Percentiles rank a stretch among this genome's conserved stretches.
phyloP scores from a whole-genome alignment of 208 protist species.

The Crithidia sp. region DNA sequence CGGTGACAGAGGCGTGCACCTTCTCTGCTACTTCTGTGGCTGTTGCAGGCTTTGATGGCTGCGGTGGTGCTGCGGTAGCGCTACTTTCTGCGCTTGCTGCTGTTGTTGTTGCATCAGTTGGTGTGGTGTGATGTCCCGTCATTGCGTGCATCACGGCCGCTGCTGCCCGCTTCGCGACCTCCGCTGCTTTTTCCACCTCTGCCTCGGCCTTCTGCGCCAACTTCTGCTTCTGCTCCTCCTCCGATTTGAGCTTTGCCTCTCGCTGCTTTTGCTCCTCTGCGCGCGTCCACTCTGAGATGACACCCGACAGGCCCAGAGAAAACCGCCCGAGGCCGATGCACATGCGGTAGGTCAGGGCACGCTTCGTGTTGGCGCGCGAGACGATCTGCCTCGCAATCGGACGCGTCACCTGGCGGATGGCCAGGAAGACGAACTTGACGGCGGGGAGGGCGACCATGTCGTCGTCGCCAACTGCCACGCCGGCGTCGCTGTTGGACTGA shows the following conservation, averaged over 20 bases:
- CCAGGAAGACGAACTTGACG: constrained; percentile 80
- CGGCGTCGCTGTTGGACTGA: not conserved
- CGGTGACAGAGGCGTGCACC: not conserved
- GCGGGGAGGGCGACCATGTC: constrained; percentile 79
- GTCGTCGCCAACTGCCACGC: constrained; percentile 14
- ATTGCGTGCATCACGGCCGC: constrained; percentile 21
- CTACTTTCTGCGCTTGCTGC: not conserved
- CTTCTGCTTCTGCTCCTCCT: constrained; percentile 31
- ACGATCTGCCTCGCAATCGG: constrained; percentile 70
- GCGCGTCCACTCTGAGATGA: constrained; percentile 67
- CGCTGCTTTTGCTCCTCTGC: constrained; percentile 46
- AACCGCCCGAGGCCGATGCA: constrained; percentile 83
- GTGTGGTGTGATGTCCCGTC: not conserved
- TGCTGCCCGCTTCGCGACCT: constrained; percentile 23
- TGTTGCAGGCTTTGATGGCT: too few relatives aligned
- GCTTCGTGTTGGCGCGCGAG: constrained; percentile 54
- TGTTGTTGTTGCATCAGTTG: constrained; percentile 10
- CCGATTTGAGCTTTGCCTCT: constrained; percentile 33
- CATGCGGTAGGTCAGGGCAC: constrained; percentile 57
- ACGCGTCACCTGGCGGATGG: constrained; percentile 77
- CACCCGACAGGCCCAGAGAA: constrained; percentile 72
- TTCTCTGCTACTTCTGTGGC: not conserved
- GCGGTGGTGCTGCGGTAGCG: not conserved
- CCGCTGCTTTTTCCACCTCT: constrained; percentile 21
- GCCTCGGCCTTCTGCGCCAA: constrained; percentile 19